These are phyloP conservation scores for Rutstroemia sp. DNA, from an alignment of 2,329 filamentous ascomycete genomes.

Conservation along the genomic window DNA sequence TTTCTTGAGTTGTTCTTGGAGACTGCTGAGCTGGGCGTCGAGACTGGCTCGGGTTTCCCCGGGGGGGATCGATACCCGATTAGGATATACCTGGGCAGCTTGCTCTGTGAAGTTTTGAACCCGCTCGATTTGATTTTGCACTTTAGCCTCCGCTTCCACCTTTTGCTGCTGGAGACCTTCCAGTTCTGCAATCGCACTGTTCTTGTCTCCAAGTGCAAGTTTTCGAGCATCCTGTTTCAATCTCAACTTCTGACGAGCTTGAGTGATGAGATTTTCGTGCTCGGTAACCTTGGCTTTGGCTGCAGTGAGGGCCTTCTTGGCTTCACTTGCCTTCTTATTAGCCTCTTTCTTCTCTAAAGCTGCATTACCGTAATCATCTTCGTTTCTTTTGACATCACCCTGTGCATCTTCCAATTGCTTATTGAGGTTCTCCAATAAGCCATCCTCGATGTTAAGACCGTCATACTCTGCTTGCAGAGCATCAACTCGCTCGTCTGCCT, in stretches of 20 bases:
- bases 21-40: conserved; percentile 44
- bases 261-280: conserved; percentile 39
- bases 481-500: conserved; percentile 51
- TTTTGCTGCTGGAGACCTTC: conserved; percentile 42
- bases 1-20: conserved; percentile 51
- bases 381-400: conserved; percentile 39
- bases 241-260: conserved; percentile 47
- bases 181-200: conserved; percentile 46
- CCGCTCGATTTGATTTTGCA: conserved; percentile 37
- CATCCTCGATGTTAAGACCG: conserved; percentile 60
- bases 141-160: conserved; percentile 38
- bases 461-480: conserved; percentile 53
- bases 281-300: conserved; percentile 33
- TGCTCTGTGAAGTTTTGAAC: conserved; percentile 48
- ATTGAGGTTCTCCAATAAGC: conserved; percentile 52
- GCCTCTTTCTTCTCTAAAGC: conserved; percentile 41
- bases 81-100: conserved; percentile 44
- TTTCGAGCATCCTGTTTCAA: conserved; percentile 42
- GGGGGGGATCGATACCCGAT: conserved; percentile 53
- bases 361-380: conserved; percentile 48
- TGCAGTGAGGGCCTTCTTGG: conserved; percentile 33
- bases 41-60: conserved; percentile 55
- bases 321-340: conserved; percentile 31
- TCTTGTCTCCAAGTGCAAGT: conserved; percentile 53
- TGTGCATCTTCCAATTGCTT: conserved; percentile 47